Conservation (phyloP, 805 yeast genomes). For the Ogataea saltuana region DNA sequence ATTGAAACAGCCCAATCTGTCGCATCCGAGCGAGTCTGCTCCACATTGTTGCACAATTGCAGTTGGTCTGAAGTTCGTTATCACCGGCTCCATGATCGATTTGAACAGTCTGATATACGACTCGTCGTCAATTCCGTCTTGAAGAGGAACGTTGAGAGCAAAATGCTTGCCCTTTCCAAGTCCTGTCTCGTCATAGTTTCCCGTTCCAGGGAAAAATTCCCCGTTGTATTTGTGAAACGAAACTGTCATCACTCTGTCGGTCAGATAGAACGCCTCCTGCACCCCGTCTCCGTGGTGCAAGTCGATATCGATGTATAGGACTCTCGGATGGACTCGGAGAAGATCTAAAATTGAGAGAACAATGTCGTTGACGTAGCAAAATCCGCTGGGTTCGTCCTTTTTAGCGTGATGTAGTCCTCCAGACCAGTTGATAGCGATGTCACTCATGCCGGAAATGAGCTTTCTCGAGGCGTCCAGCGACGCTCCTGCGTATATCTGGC, state of each 20-base stretch:
- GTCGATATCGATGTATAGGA: constrained; percentile 90
- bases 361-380: constrained; percentile 93
- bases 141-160: constrained; percentile 86
- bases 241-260: constrained; percentile 95
- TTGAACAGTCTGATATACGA: constrained; percentile 75
- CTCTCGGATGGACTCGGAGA: constrained; percentile 86
- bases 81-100: constrained; percentile 86
- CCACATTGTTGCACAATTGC: constrained; percentile 97
- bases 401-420: constrained; percentile 98
- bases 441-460: constrained; percentile 81
- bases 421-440: constrained; percentile 93
- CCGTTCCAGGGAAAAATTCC: constrained; percentile 96
- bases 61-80: constrained; percentile 88
- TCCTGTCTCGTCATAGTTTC: constrained; percentile 86
- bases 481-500: constrained; percentile 89
- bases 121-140: constrained; percentile 95
- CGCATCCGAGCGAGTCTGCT: constrained; percentile 93
- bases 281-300: constrained; percentile 98
- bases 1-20: constrained; percentile 91
- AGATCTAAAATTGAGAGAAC: constrained; percentile 85
- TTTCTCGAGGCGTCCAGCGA: constrained; percentile 91
- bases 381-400: constrained; percentile 91
- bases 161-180: constrained; percentile 86
- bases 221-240: constrained; percentile 93
- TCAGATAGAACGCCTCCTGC: constrained; percentile 92